Percentiles rank a stretch among this genome's conserved stretches.
phyloP scores from a whole-genome alignment of 352 stramenopile genomes.

The Chrysophaeum taylorii region DNA sequence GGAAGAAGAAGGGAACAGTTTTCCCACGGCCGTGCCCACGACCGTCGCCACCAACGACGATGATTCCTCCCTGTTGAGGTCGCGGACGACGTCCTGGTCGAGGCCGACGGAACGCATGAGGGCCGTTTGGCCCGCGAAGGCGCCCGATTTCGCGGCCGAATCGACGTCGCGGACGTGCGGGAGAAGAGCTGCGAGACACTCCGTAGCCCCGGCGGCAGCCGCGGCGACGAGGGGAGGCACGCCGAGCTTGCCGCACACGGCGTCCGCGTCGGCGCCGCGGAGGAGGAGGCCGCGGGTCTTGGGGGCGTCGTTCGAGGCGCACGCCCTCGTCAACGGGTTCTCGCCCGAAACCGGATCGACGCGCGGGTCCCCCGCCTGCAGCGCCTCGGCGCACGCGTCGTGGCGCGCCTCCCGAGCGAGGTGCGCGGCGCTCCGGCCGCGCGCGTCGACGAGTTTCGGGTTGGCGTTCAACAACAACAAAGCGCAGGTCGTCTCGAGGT shows the following conservation, averaged over 20 bases:
- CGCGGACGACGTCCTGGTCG: neutral
- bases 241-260: neutral
- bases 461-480: neutral
- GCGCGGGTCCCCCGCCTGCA: neutral
- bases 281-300: neutral
- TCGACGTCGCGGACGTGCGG: no score
- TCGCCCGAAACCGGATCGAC: no score
- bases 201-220: neutral
- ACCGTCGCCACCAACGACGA: no score
- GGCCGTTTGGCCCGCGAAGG: neutral
- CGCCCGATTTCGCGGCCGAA: neutral
- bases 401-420: neutral
- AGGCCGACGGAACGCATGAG: conserved; percentile 4
- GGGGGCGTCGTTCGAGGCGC: neutral
- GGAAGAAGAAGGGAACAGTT: no score
- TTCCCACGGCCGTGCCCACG: no score
- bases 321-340: neutral
- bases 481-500: neutral
- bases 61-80: no score
- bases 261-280: neutral
- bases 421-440: neutral
- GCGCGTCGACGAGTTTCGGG: neutral
- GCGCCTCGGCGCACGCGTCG: neutral
- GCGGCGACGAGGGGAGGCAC: conserved; percentile 1
- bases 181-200: neutral